phyloP scores from a whole-genome alignment of 306 rosid species.

The Cicer judaicum region DNA sequence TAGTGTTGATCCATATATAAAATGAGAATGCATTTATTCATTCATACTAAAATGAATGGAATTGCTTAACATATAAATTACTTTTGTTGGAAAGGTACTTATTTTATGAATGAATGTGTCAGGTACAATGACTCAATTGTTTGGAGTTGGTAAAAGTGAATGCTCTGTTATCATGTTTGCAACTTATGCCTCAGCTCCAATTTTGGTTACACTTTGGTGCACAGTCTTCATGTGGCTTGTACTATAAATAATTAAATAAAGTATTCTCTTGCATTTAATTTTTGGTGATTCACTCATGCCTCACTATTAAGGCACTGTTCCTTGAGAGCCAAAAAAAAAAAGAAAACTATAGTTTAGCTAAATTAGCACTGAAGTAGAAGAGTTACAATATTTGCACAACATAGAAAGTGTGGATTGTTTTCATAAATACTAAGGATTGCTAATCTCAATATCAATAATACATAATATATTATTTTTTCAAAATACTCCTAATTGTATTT shows the following conservation, averaged over 20 bases:
- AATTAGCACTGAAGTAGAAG: background rate
- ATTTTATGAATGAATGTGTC: background rate
- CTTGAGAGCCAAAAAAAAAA: no score
- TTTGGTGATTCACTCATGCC: no score
- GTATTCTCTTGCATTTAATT: no score
- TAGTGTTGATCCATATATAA: no score
- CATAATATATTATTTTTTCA: background rate
- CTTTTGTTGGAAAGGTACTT: background rate
- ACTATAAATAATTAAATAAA: background rate
- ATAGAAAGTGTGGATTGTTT: background rate
- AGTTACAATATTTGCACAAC: background rate
- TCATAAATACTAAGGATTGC: background rate
- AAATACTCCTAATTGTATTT: background rate
- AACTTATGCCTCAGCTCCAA: conserved; percentile 43
- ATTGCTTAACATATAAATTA: no score
- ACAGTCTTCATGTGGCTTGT: conserved; percentile 51
- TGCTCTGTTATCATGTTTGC: conserved; percentile 52
- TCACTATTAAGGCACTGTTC: no score
- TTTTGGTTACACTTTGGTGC: conserved; percentile 48
- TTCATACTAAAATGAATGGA: no score
- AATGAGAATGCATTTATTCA: no score
- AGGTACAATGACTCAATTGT: conserved; percentile 51
- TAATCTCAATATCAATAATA: conserved; percentile 7
- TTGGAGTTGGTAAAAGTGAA: conserved; percentile 51
- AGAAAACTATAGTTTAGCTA: background rate